Evolutionary conservation across 2,329 filamentous ascomycete genomes (phyloP).

Genomic region (Mycogone perniciosa): DNA sequence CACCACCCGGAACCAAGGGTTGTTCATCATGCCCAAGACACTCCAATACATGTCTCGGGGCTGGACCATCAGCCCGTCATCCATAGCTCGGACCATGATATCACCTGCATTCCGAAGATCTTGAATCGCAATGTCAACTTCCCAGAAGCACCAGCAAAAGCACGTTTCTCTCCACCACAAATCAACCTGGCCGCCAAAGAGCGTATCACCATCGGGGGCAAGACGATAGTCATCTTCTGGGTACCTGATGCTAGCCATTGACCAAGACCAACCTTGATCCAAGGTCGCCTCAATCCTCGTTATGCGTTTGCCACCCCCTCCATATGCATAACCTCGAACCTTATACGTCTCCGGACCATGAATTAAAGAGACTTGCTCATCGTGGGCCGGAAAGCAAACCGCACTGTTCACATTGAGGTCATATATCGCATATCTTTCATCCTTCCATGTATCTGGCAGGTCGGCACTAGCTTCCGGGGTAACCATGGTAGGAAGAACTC

Average conservation of each 20-base stretch:
- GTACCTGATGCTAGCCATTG: slow-evolving; percentile 67
- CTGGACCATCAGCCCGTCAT: slow-evolving; percentile 79
- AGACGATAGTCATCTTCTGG: slow-evolving; percentile 77
- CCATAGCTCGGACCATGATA: slow-evolving; percentile 80
- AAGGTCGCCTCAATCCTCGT: slow-evolving; percentile 78
- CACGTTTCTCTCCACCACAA: slow-evolving; percentile 74
- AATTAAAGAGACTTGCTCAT: slow-evolving; percentile 55
- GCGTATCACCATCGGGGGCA: slow-evolving; percentile 48
- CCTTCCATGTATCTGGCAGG: slow-evolving; percentile 72
- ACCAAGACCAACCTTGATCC: slow-evolving; percentile 59
- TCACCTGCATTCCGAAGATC: slow-evolving; percentile 61
- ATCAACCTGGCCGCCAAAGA: slow-evolving; percentile 73
- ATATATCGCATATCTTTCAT: slow-evolving; percentile 89
- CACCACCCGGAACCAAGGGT: slow-evolving; percentile 81
- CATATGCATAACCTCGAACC: slow-evolving; percentile 77
- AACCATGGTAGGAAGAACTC: slow-evolving; percentile 80
- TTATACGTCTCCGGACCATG: slow-evolving; percentile 51
- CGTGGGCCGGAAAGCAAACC: slow-evolving; percentile 71
- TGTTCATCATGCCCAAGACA: slow-evolving; percentile 96
- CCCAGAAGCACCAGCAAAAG: slow-evolving; percentile 95
- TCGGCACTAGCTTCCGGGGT: slow-evolving; percentile 73
- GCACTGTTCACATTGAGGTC: slow-evolving; percentile 85
- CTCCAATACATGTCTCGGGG: slow-evolving; percentile 96
- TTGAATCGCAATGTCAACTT: slow-evolving; percentile 57
- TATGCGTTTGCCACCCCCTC: slow-evolving; percentile 76